Base-by-base conservation (phyloP, 306 rosid species). In the Erythrophleum fordii region DNA sequence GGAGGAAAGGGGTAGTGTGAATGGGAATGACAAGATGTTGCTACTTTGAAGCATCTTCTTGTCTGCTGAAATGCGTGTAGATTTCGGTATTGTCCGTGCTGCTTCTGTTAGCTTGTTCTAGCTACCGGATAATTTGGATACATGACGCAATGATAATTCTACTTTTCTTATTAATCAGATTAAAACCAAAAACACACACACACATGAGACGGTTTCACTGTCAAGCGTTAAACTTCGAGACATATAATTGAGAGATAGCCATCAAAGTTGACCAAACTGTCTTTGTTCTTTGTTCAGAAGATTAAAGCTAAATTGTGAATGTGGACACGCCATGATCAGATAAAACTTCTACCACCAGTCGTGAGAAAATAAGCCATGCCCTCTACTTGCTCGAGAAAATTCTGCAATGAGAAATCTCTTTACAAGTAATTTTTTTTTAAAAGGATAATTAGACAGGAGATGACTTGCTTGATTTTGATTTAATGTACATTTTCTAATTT, bases 361-460 rank as follows among this genome's bases (percentile, higher is more conserved):
- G 3, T 22, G 52, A 39, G 31, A 67, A 20, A 67, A 20, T 11
- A 5, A 39, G 31, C n/a, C 52, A 20, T 11, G 72, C 72, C 41
- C 29, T 11, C 31, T 20, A 67, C 72, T 39, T 67, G 72, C 14
- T 67, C 52, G 72, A 41, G 28, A 10, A 41, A 67, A 39, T 67
- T 67, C 52, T 41, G n/a, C 72, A 20, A 67, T 67, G 72, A 67
- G n/a, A 67, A 67, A 41, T 39, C 34, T 67, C 51, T 67, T 67
- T 31, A 41, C 2, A 39, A 5, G n/a, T 18, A n/a, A 52, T n/a
- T 52, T 22, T n/a, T 4, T 41, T 20, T 44, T 44, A 9, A 23
- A 34, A 10, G 29, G 45, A 39, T 37, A 37, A 66, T 39, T 66
- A 37, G 14, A 39, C 39, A 11, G 29, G 26, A 51, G 56, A 53